These are phyloP conservation scores for Boletus fagicola DNA, from an alignment of 768 basidiomycete genomes.

Conservation along the genomic window DNA sequence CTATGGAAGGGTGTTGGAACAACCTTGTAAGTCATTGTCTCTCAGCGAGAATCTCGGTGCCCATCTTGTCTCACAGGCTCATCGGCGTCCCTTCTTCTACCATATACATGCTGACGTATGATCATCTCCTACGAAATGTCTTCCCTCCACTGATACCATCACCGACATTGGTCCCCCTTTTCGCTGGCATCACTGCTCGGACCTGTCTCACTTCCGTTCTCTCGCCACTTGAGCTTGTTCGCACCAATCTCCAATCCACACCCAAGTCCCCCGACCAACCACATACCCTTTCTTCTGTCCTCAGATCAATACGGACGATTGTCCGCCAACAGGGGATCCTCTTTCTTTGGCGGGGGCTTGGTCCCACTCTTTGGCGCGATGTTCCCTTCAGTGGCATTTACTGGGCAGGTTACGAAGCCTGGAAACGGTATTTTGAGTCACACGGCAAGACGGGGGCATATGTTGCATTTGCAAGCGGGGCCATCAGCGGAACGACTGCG, in stretches of 20 bases:
- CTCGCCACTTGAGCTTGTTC: conserved; percentile 89
- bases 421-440: conserved; percentile 62
- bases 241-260: conserved; percentile 91
- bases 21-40: too few species aligned
- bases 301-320: conserved; percentile 57
- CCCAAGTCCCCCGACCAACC: conserved; percentile 67
- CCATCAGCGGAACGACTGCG: conserved; percentile 81
- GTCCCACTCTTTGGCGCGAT: conserved; percentile 92
- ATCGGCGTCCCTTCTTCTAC: conserved; percentile 93
- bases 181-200: conserved; percentile 81
- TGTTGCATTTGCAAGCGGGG: conserved; percentile 87
- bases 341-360: conserved; percentile 87
- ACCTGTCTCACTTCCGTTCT: conserved; percentile 72
- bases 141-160: conserved; percentile 61
- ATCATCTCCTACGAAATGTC: conserved; percentile 68
- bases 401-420: conserved; percentile 91
- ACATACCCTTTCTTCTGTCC: conserved; percentile 74
- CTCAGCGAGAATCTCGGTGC: conserved; percentile 1
- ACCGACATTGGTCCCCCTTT: conserved; percentile 59
- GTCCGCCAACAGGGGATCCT: conserved; percentile 62
- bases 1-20: too few species aligned
- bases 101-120: conserved; percentile 94
- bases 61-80: conserved; percentile 45
- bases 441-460: conserved; percentile 55
- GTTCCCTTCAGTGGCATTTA: conserved; percentile 97